Evolutionary conservation across 768 basidiomycete genomes (phyloP), one percentile per base, ranked within the genome.

Genomic region (Rhodotorula diobovata): DNA sequence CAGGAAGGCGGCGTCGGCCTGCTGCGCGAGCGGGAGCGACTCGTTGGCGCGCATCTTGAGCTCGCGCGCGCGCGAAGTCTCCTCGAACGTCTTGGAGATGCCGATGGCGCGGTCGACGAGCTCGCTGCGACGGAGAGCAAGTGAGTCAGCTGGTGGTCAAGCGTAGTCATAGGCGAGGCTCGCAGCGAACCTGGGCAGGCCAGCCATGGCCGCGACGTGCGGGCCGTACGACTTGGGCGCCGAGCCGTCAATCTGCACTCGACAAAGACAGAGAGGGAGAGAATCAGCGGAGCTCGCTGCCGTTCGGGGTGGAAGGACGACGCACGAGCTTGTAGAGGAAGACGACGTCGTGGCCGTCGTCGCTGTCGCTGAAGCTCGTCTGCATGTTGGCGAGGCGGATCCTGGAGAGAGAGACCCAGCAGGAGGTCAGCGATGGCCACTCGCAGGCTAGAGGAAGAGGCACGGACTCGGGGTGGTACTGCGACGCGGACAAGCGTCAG

Each of bases 301-400:
- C 0, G n/a, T 34, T 10, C 28, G 16, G n/a, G 41, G 23, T 21
- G 54, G 11, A 3, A 39, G 9, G 1, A 77, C 77, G 77, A 23
- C 79, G 76, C 46, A 94, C 86, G 43, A 98, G 87, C 82, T 97
- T 96, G 84, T 95, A 98, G 30, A 97, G 84, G 83, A 97, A 98
- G 30, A 84, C 55, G 73, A 90, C 93, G 82, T 91, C 90, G 63
- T 89, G 86, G 79, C 90, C 91, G 73, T 91, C 90, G 61, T 97
- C 93, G 76, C 97, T 91, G 61, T 97, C 93, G 76, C 98, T 91
- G 14, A 98, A 89, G 59, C 90, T 84, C 0, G 95, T 97, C 30
- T 89, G 85, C 96, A 99, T 97, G 80, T 96, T 88, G 89, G 95
- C 95, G 66, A 88, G 90, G 66, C 91, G 84, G 75, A 98, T 90